Percentiles rank a stretch among this genome's conserved stretches.
Evolutionary conservation across 2,329 filamentous ascomycete species (phyloP).

Genomic region (Cladosporium cucumerinum): DNA sequence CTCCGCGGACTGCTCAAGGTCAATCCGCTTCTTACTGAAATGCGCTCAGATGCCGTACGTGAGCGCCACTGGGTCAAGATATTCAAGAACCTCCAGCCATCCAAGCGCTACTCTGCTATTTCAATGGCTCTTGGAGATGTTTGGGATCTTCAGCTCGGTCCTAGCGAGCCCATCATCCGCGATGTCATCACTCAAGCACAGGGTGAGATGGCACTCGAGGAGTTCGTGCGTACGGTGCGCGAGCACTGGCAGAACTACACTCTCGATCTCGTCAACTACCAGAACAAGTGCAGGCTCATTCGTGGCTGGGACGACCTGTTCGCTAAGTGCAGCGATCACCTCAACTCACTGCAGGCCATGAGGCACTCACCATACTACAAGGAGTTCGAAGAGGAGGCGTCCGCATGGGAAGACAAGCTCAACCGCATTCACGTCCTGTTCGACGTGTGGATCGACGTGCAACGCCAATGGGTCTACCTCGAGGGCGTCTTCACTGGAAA

Average conservation of each 20-base stretch:
- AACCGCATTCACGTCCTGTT: conserved; percentile 97
- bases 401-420: conserved; percentile 95
- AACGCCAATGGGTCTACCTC: conserved; percentile 98
- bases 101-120: conserved; percentile 87
- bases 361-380: conserved; percentile 98
- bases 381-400: conserved; percentile 96
- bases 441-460: conserved; percentile 99
- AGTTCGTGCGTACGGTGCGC: conserved; percentile 93
- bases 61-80: conserved; percentile 98
- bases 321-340: conserved; percentile 94
- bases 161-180: conserved; percentile 82
- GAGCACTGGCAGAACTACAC: conserved; percentile 96
- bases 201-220: conserved; percentile 96
- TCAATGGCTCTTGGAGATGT: conserved; percentile 97
- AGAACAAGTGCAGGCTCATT: conserved; percentile 96
- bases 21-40: conserved; percentile 79
- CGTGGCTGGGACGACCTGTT: conserved; percentile 98
- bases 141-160: conserved; percentile 90
- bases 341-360: conserved; percentile 98
- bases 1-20: conserved; percentile 86
- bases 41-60: conserved; percentile 94
- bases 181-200: conserved; percentile 94
- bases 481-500: conserved; percentile 99
- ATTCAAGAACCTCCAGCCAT: conserved; percentile 90
- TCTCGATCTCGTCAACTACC: conserved; percentile 92